Base-by-base conservation (phyloP, 2,329 filamentous ascomycete genomes). In the Aspergillus alliaceus region DNA sequence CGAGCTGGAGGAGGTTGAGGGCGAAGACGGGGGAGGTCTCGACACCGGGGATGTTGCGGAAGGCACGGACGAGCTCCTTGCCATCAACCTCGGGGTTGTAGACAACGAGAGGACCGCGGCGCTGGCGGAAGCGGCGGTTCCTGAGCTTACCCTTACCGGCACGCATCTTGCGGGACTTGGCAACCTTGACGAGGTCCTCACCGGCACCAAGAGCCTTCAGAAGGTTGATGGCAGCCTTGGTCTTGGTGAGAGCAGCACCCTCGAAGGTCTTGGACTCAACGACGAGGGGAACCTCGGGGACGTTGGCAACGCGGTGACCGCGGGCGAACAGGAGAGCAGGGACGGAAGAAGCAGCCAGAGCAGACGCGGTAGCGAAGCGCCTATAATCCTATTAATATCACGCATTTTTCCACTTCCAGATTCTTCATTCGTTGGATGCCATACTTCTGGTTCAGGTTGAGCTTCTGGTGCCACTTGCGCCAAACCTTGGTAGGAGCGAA, bases 391-490 rank as follows among this genome's bases (percentile, higher is more conserved):
- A 53, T 64, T 47, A 62, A 59, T 57, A 56, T 50, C 31, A 54
- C 62, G 6, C 22, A 39, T 6, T 9, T 9, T 44, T 46, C 15
- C 53, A 57, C 37, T 34, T 47, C 50, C 50, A 53, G 20, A 18
- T 22, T n/a, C n/a, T 20, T 31, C 37, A 20, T 7, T n/a, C 15
- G 29, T 15, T 32, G n/a, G 20, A 32, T 46, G 49, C 37, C 86
- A 81, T 79, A 92, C 91, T 95, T 96, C 88, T 99, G 95, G 81
- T 90, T 90, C 82, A 96, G 87, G 87, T 96, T 96, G 88, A 99
- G 87, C 92, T 98, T 98, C 86, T 97, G 87, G 87, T 99, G 95
- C 96, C 95, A 99, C 86, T 96, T 97, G 81, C 95, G 88, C 96
- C 95, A 99, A 84, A 96, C 90, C 90, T 99, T 99, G 83, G 95